Evolutionary conservation across 1,284 basidiomycete genomes (phyloP).

Genomic region (Pterulicium gracile): DNA sequence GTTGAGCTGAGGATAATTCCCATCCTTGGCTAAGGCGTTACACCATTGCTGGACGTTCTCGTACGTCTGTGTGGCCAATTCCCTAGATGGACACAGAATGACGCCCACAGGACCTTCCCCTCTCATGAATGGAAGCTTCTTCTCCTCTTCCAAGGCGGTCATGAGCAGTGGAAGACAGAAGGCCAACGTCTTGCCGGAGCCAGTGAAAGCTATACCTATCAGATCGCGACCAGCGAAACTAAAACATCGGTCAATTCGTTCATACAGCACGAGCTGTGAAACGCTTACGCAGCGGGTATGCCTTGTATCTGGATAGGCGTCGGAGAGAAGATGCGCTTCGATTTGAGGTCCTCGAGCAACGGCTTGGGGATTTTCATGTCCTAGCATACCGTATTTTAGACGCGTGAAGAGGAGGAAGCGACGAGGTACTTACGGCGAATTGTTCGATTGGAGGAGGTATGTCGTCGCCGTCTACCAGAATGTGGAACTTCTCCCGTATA

Average conservation of each 20-base stretch:
- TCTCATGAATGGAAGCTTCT: slow-evolving; percentile 77
- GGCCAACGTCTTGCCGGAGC: slow-evolving; percentile 85
- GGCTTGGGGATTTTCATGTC: slow-evolving; percentile 96
- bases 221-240: slow-evolving; percentile 88
- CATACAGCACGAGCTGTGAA: slow-evolving; percentile 4
- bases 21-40: slow-evolving; percentile 66
- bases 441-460: slow-evolving; percentile 92
- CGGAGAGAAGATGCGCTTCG: slow-evolving; percentile 78
- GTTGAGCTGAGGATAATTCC: slow-evolving; percentile 78
- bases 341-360: slow-evolving; percentile 74
- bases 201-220: slow-evolving; percentile 94
- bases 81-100: slow-evolving; percentile 90
- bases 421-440: slow-evolving; percentile 55
- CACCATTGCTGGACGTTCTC: slow-evolving; percentile 90
- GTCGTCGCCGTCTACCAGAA: slow-evolving; percentile 85
- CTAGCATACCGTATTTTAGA: slow-evolving; percentile 26
- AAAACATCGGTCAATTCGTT: slow-evolving; percentile 12
- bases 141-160: slow-evolving; percentile 89
- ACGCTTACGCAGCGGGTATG: slow-evolving; percentile 79
- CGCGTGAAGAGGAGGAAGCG: slow-evolving; percentile 8
- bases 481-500: slow-evolving; percentile 85
- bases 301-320: slow-evolving; percentile 98
- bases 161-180: slow-evolving; percentile 94
- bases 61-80: slow-evolving; percentile 92
- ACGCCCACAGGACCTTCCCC: slow-evolving; percentile 96